Percentiles rank a stretch among this genome's conserved stretches.
Conservation (phyloP, 768 basidiomycete genomes). For the Leccinum boreale region DNA sequence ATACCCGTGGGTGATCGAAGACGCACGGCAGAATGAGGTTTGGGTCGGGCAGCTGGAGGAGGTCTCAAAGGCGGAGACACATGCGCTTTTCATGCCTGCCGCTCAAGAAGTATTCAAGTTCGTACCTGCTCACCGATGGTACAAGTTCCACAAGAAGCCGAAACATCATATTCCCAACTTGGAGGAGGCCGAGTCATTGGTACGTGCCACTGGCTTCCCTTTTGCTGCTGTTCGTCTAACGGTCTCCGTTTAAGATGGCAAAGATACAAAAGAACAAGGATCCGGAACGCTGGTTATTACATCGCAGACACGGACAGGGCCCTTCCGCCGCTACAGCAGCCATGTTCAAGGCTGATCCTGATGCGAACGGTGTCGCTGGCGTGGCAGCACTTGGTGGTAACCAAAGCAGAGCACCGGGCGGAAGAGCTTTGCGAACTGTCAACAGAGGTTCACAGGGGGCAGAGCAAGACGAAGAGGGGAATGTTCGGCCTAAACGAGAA, state of each 20-base stretch:
- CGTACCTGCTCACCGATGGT: constrained; percentile 85
- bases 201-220: constrained; percentile 31
- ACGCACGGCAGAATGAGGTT: constrained; percentile 61
- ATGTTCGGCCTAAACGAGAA: constrained; percentile 51
- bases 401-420: constrained; percentile 68
- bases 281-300: constrained; percentile 66
- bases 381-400: constrained; percentile 42
- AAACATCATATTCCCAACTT: constrained; percentile 67
- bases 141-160: constrained; percentile 87
- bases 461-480: constrained; percentile 69
- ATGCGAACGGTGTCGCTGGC: constrained; percentile 40
- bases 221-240: background rate
- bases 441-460: constrained; percentile 61
- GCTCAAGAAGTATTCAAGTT: constrained; percentile 83
- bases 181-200: constrained; percentile 67
- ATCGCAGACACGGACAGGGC: constrained; percentile 54
- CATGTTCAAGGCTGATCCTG: constrained; percentile 66
- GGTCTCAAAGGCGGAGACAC: constrained; percentile 61
- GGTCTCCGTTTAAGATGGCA: constrained; percentile 18
- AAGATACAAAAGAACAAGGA: constrained; percentile 71
- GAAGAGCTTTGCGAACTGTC: constrained; percentile 61
- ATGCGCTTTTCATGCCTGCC: constrained; percentile 83
- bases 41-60: constrained; percentile 88
- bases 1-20: constrained; percentile 92
- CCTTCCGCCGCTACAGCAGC: constrained; percentile 62